A percentile compares a stretch with the other conserved stretches of the same genome.
Evolutionary conservation across 106 monocot species (phyloP).

Genomic region (Dioscorea alata): DNA sequence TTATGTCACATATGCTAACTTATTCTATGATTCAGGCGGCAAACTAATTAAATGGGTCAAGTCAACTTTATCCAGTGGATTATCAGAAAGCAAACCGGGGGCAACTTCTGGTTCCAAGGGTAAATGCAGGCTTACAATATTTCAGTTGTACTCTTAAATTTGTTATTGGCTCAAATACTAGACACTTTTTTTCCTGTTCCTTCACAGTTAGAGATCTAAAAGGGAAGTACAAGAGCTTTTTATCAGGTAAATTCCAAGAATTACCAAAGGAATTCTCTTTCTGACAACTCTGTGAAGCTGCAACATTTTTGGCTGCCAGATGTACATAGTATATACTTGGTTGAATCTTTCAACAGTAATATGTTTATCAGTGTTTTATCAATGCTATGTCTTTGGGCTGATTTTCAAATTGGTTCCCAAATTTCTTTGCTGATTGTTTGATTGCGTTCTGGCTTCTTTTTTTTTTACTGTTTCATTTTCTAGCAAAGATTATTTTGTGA

Average conservation of each 20-base stretch:
- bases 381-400: not conserved
- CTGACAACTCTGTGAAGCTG: conserved; percentile 15
- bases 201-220: conserved; percentile 58
- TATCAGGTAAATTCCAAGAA: conserved; percentile 53
- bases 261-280: conserved; percentile 65
- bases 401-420: no score
- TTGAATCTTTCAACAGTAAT: not conserved
- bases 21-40: conserved; percentile 26
- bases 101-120: conserved; percentile 49
- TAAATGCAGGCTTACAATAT: conserved; percentile 8
- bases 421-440: no score
- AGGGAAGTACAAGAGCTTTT: conserved; percentile 66
- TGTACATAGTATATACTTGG: not conserved
- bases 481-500: no score
- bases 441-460: no score
- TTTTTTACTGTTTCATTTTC: no score
- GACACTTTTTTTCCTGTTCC: not conserved
- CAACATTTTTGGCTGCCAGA: not conserved
- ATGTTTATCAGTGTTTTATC: not conserved
- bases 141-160: no score
- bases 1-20: not conserved
- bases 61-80: conserved; percentile 28
- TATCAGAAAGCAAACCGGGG: conserved; percentile 22
- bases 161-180: no score
- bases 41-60: conserved; percentile 37